phyloP scores from a whole-genome alignment of 192 early-diverging fungal genomes.

The Helicostylum pulchrum region DNA sequence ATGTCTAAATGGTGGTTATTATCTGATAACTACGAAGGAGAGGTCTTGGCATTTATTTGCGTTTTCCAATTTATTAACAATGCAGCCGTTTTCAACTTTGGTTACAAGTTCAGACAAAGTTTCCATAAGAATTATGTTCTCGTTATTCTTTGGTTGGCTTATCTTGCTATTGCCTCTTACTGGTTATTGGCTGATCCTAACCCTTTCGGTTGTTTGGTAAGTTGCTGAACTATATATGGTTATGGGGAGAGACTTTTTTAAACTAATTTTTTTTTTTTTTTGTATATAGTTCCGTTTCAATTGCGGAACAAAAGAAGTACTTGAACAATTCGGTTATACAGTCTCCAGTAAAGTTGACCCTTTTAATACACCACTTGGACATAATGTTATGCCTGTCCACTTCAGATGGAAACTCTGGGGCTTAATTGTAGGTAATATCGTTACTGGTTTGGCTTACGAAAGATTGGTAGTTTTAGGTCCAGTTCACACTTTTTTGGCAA shows the following conservation, averaged over 20 bases:
- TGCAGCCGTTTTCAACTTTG: conserved; percentile 64
- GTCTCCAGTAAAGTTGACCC: conserved; percentile 30
- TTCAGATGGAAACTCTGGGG: conserved; percentile 59
- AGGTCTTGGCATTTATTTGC: conserved; percentile 46
- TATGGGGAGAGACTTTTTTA: no score
- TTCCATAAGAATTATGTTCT: conserved; percentile 60
- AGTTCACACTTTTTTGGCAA: conserved; percentile 38
- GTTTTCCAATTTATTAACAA: conserved; percentile 70
- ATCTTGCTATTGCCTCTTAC: conserved; percentile 54
- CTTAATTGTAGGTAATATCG: conserved; percentile 42
- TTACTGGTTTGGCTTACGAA: conserved; percentile 42
- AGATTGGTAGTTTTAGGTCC: conserved; percentile 46
- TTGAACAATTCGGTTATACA: conserved; percentile 20
- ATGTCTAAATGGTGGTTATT: conserved; percentile 72
- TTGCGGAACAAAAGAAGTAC: conserved; percentile 28
- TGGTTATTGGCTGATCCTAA: conserved; percentile 67
- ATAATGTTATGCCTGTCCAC: conserved; percentile 55
- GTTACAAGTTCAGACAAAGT: conserved; percentile 54
- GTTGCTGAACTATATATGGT: no score
- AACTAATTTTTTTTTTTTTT: no score
- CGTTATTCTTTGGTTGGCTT: conserved; percentile 44
- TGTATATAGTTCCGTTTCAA: conserved; percentile 49
- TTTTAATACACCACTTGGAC: conserved; percentile 56
- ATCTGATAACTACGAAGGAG: conserved; percentile 70
- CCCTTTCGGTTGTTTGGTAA: conserved; percentile 51